phyloP scores from a whole-genome alignment of 2,329 filamentous ascomycete species.

The Colletotrichum godetiae region DNA sequence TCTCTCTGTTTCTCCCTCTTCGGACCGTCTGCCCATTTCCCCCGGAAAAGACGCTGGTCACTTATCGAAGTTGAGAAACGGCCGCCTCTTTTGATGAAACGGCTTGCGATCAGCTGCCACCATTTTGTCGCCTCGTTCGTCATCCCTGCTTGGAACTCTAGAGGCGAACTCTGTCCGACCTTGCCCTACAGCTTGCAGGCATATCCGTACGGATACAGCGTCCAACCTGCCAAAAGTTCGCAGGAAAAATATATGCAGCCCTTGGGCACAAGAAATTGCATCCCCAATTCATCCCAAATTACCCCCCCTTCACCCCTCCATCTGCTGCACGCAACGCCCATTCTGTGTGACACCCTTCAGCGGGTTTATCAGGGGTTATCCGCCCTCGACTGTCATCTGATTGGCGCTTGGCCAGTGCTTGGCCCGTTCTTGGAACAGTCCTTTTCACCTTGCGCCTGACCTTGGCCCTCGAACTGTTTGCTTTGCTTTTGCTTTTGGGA shows the following conservation, averaged over 20 bases:
- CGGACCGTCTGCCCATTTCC: background rate
- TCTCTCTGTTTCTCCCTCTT: background rate
- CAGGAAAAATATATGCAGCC: background rate
- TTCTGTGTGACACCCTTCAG: conserved; percentile 14
- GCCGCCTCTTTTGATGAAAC: background rate
- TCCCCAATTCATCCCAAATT: conserved; percentile 23
- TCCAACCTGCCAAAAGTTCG: background rate
- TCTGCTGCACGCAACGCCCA: background rate
- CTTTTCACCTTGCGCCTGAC: background rate
- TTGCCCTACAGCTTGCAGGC: background rate
- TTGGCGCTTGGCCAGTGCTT: conserved; percentile 30
- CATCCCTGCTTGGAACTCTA: background rate
- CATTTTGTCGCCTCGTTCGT: background rate
- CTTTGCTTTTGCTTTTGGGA: background rate
- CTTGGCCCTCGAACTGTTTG: background rate
- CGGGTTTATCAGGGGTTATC: conserved; percentile 21
- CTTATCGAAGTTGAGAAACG: background rate
- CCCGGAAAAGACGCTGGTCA: background rate
- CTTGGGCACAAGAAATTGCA: conserved; percentile 26
- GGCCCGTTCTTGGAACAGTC: conserved; percentile 16
- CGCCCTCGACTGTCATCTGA: conserved; percentile 16
- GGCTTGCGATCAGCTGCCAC: background rate
- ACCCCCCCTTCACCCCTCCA: background rate
- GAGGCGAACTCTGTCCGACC: no score
- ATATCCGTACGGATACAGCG: no score